A percentile compares a stretch with the other conserved stretches of the same genome.
Evolutionary conservation across 345 rosid species (phyloP).

Genomic region (Eucalyptus erythrocorys): DNA sequence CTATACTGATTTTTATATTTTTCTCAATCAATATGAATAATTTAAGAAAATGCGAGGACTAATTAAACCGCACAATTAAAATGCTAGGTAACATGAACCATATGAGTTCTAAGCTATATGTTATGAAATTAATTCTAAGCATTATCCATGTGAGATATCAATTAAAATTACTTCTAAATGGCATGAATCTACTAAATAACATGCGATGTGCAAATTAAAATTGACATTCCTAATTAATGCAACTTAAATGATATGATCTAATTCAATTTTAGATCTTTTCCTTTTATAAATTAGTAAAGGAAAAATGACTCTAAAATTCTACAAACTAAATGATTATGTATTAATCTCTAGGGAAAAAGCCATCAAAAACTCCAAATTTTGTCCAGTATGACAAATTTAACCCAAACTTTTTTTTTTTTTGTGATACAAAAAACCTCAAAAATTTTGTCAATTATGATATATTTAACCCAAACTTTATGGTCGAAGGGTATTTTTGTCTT

Average conservation of each 20-base stretch:
- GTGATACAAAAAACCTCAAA: too few species aligned
- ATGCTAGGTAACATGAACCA: background rate
- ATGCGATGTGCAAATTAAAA: background rate
- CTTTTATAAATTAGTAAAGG: background rate
- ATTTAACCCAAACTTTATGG: too few species aligned
- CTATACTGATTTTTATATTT: background rate
- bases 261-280: background rate
- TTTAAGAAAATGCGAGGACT: background rate
- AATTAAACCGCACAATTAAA: background rate
- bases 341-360: too few species aligned
- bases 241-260: background rate
- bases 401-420: too few species aligned
- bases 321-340: background rate
- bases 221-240: background rate
- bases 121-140: background rate
- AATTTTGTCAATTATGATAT: too few species aligned
- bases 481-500: too few species aligned
- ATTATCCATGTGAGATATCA: background rate
- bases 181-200: background rate
- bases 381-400: fast-evolving
- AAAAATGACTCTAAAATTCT: background rate
- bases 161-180: background rate
- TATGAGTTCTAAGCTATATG: background rate
- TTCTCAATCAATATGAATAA: background rate
- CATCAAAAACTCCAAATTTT: too few species aligned